Evolutionary conservation across 129 eudicot species (phyloP), one percentile per base, ranked within the genome.

Genomic region (Smallanthus sonchifolius): DNA sequence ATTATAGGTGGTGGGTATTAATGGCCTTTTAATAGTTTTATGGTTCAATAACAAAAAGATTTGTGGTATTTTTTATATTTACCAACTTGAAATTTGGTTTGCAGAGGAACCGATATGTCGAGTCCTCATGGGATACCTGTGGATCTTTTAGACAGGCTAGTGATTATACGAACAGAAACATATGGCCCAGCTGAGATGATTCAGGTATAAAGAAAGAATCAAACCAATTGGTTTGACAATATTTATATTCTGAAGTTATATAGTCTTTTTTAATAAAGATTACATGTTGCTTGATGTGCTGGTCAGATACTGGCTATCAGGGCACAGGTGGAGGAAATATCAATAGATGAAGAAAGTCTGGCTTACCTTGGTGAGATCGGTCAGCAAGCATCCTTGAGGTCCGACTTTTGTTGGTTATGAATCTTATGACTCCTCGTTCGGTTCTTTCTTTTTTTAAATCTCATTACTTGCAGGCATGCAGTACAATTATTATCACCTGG

Each of bases 51-150:
- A 34, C 62, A 45, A 74, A 57, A 34, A 34, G 36, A 34, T 62
- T 10, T 36, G 16, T 74, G 20, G 15, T 35, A 39, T 47, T 63
- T 64, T 34, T 20, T 47, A 65, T 47, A 16, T 28, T 72, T 51
- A 51, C 55, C 57, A 45, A 65, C 66, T 14, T 0, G 24, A 48
- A 61, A 54, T 40, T 74, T 79, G 17, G 51, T 77, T 67, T 70
- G 74, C 82, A 94, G 99, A 79, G 99, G 99, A 85, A 95, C 99
- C 11, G 95, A 92, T 32, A 95, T 91, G 96, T 78, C 85, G 1
- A 95, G 99, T 72, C 99, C 99, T 74, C 99, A 95, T 69, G 99
- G 99, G 74, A 88, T 95, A 76, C 99, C 99, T 32, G 90, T 95
- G 77, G 99, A 95, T 82, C 87, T 95, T 64, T 77, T 95, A 56